A percentile compares a stretch with the other conserved stretches of the same genome.
Conservation (phyloP, 371 early-diverging fungal genomes). For the Circinella umbellata region DNA sequence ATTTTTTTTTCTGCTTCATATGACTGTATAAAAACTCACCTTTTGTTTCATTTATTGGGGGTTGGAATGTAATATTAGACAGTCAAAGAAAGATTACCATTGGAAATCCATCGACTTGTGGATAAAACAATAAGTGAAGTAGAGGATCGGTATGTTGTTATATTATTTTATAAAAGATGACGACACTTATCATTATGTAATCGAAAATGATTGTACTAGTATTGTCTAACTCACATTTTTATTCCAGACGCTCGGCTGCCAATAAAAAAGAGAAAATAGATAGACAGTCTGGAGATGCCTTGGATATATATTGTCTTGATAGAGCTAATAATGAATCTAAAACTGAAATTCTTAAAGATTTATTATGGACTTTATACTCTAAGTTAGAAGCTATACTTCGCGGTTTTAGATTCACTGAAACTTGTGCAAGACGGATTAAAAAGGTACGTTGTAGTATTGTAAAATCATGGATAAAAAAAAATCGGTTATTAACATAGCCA, state of each 20-base stretch:
- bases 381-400: constrained; percentile 83
- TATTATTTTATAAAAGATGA: too few relatives aligned
- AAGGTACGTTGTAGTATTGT: constrained; percentile 29
- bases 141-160: constrained; percentile 67
- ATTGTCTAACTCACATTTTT: too few relatives aligned
- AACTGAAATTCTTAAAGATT: constrained; percentile 79
- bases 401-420: constrained; percentile 79
- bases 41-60: neutral
- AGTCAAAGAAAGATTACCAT: constrained; percentile 71
- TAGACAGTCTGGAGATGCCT: constrained; percentile 27
- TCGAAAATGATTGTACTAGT: too few relatives aligned
- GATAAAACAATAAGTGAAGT: constrained; percentile 88
- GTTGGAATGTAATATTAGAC: constrained; percentile 36
- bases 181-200: too few relatives aligned
- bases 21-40: neutral
- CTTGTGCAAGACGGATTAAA: constrained; percentile 45
- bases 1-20: neutral
- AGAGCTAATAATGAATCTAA: constrained; percentile 55
- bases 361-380: constrained; percentile 82
- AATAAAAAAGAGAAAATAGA: constrained; percentile 25
- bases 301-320: constrained; percentile 53
- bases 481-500: neutral
- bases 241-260: neutral
- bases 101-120: constrained; percentile 87
- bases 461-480: too few relatives aligned